phyloP scores from a whole-genome alignment of 1,284 basidiomycete species.

The Mycena citricolor region DNA sequence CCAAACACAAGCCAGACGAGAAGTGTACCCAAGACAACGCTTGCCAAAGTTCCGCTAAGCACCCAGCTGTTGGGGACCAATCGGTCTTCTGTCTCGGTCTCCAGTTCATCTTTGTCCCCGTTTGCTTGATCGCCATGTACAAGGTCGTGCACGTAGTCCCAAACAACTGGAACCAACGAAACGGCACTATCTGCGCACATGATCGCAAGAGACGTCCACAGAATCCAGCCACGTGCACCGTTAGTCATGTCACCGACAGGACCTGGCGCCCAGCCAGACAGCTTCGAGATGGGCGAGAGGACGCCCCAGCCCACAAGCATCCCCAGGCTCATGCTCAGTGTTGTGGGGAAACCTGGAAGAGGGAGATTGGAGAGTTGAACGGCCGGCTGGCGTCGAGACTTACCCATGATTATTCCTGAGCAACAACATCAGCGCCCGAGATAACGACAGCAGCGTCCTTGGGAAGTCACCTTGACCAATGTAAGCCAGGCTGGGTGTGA shows the following conservation, averaged over 20 bases:
- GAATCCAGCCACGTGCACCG: conserved; percentile 89
- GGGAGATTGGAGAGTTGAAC: neutral
- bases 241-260: conserved; percentile 80
- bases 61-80: conserved; percentile 85
- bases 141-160: conserved; percentile 50
- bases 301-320: conserved; percentile 97
- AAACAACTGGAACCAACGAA: conserved; percentile 74
- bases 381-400: conserved; percentile 3
- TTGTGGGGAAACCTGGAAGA: conserved; percentile 75
- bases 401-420: conserved; percentile 90
- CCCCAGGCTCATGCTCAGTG: conserved; percentile 87
- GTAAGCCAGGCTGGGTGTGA: conserved; percentile 90
- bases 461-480: conserved; percentile 75
- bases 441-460: neutral
- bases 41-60: conserved; percentile 60
- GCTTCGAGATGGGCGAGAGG: conserved; percentile 83
- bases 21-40: conserved; percentile 69
- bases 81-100: conserved; percentile 77
- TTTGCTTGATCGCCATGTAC: conserved; percentile 27
- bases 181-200: conserved; percentile 92
- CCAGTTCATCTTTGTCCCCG: conserved; percentile 51
- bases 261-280: conserved; percentile 87
- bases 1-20: conserved; percentile 90
- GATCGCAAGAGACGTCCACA: conserved; percentile 93
- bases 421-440: conserved; percentile 6